These are phyloP conservation scores for Sporothrix variecibatus DNA, from an alignment of 2,329 filamentous ascomycete species.

Conservation along the genomic window DNA sequence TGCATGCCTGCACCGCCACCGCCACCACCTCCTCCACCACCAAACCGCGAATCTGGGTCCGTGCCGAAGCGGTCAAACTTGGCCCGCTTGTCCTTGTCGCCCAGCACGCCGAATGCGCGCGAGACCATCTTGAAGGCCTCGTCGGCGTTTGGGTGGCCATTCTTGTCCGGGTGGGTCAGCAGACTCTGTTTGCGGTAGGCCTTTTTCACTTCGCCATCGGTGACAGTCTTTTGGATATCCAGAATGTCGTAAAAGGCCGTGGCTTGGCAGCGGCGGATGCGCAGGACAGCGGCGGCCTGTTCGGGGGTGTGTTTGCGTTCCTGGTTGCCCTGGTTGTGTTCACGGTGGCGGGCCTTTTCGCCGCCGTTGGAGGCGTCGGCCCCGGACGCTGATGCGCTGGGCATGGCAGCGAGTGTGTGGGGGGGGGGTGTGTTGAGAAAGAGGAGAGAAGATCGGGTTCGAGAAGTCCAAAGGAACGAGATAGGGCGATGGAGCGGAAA, in stretches of 20 bases:
- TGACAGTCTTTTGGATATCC: conserved; percentile 64
- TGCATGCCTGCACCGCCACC: conserved; percentile 43
- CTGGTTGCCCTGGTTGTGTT: conserved; percentile 76
- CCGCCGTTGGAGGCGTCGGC: conserved; percentile 48
- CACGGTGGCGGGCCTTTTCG: conserved; percentile 51
- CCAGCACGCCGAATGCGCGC: conserved; percentile 87
- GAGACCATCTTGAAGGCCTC: conserved; percentile 99
- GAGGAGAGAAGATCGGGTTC: neutral
- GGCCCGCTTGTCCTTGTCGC: conserved; percentile 88
- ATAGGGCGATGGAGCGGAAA: neutral
- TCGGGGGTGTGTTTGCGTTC: conserved; percentile 80
- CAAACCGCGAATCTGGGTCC: conserved; percentile 88
- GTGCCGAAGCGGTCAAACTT: conserved; percentile 88
- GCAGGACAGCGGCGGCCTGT: conserved; percentile 86
- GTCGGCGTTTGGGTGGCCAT: conserved; percentile 91
- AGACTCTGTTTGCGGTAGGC: conserved; percentile 93
- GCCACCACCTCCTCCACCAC: conserved; percentile 50
- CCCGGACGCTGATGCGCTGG: conserved; percentile 57
- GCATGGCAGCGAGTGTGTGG: conserved; percentile 38
- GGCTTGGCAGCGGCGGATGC: conserved; percentile 78
- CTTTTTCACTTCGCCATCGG: conserved; percentile 91
- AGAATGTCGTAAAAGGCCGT: conserved; percentile 97
- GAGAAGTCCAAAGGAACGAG: neutral
- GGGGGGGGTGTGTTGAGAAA: neutral
- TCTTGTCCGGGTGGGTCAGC: conserved; percentile 97